Evolutionary conservation across 176 grass and related monocot species (phyloP), one percentile per base, ranked within the genome.

Genomic region (Cymbopogon citratus): DNA sequence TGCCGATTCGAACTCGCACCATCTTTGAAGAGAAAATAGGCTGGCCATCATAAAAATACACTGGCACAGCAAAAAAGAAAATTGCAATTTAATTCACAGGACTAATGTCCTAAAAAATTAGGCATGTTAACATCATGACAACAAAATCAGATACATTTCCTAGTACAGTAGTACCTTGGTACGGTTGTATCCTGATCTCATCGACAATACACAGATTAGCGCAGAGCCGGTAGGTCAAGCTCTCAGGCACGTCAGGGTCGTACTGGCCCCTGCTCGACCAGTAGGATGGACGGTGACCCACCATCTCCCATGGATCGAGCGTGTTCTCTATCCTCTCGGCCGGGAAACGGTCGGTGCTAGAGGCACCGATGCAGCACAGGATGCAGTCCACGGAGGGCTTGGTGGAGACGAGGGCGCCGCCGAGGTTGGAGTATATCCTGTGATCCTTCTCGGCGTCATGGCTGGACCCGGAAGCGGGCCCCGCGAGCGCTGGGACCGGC

Each of bases 271-370:
- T 66, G 88, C 92, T 98, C 7, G 95, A 98, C 95, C 95, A 98
- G 81, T 98, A 98, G 31, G 95, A 98, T 0, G 84, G 34, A 3
- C 76, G 81, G 51, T n/a, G 7, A 4, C 79, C 74, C 7, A 87
- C 67, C 66, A 21, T 12, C 1, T 92, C 90, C 9, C 16, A 64
- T 11, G 84, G 81, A n/a, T 91, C 74, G 13, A 98, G 85, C 13
- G 95, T 98, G 85, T 98, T 87, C 66, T 80, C 84, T 5, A 98
- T 94, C 79, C 81, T 89, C 31, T 33, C 79, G 94, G 90, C 75
- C 9, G 90, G 90, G 83, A 91, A 98, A 75, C 84, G 84, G 84
- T 98, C 95, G 40, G 92, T 98, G 83, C 88, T 94, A 38, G 95
- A 94, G 44, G 92, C 92, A 34, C 84, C 85, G 21, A 98, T 75